Percentiles rank a stretch among this genome's conserved stretches.
These are phyloP conservation scores for Kuraishia cidri DNA, from an alignment of 805 yeast species.

Conservation along the genomic window DNA sequence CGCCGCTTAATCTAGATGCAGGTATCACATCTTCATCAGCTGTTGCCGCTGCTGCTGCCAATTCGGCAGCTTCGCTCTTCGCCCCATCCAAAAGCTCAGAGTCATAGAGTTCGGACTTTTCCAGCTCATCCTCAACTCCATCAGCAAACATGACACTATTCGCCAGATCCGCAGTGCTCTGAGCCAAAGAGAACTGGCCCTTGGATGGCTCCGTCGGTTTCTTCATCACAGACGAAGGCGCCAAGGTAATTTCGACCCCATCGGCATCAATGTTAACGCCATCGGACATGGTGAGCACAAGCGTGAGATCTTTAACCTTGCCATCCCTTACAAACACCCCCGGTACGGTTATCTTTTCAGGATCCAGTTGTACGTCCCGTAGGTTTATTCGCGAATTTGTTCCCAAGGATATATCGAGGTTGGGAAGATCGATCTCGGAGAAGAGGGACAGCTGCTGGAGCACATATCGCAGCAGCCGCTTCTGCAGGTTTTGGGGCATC, in stretches of 20 bases:
- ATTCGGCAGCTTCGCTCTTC: conserved; percentile 8
- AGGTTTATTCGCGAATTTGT: conserved; percentile 37
- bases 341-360: conserved; percentile 60
- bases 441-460: conserved; percentile 76
- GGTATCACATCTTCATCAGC: conserved; percentile 5
- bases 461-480: conserved; percentile 69
- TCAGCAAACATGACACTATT: conserved; percentile 43
- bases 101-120: conserved; percentile 17
- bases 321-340: conserved; percentile 60
- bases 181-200: conserved; percentile 45
- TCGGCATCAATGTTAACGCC: conserved; percentile 58
- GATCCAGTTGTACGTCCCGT: conserved; percentile 61
- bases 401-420: conserved; percentile 73
- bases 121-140: conserved; percentile 16
- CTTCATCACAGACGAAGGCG: conserved; percentile 14
- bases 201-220: conserved; percentile 8
- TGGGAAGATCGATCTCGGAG: conserved; percentile 73
- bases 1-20: conserved; percentile 36
- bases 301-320: conserved; percentile 38
- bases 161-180: conserved; percentile 71
- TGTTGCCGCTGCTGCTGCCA: too few species aligned
- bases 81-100: conserved; percentile 7
- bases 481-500: conserved; percentile 83
- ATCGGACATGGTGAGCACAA: conserved; percentile 58
- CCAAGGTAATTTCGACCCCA: conserved; percentile 42